phyloP scores from a whole-genome alignment of 1,139 yeast genomes.

The Geotrichum candidum region DNA sequence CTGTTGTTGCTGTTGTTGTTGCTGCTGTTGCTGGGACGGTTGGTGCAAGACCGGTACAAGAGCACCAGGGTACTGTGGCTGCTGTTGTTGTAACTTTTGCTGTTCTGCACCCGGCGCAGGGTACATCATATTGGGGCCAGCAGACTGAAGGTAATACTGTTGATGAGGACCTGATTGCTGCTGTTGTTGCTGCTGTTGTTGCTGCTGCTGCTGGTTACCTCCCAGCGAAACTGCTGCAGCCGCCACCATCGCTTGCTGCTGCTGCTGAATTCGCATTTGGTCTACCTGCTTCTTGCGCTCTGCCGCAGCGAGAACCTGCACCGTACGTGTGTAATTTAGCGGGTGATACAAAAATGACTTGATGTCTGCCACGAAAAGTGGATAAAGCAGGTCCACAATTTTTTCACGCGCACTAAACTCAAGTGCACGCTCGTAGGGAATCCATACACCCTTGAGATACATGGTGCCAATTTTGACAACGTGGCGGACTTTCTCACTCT shows the following conservation, averaged over 20 bases:
- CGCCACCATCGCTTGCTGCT: slow-evolving; percentile 20
- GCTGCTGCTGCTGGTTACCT: slow-evolving; percentile 1
- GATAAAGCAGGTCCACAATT: slow-evolving; percentile 78
- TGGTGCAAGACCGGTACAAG: slow-evolving; percentile 2
- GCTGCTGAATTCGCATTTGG: slow-evolving; percentile 21
- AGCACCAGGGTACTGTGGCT: slow-evolving; percentile 9
- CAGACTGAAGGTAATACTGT: background rate
- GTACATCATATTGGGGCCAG: background rate
- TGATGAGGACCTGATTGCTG: background rate
- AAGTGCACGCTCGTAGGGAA: slow-evolving; percentile 87
- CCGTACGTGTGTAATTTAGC: slow-evolving; percentile 33
- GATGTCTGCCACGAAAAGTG: slow-evolving; percentile 74
- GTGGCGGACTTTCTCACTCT: slow-evolving; percentile 80
- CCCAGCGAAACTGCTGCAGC: background rate
- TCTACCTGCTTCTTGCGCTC: slow-evolving; percentile 30
- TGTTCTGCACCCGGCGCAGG: slow-evolving; percentile 10
- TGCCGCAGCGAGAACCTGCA: slow-evolving; percentile 37
- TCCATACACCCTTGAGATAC: slow-evolving; percentile 98
- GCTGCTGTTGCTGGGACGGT: slow-evolving; percentile 8
- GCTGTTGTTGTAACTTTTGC: slow-evolving; percentile 10
- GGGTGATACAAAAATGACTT: slow-evolving; percentile 31
- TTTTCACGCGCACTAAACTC: slow-evolving; percentile 88
- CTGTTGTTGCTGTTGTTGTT: background rate
- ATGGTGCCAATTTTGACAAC: slow-evolving; percentile 94
- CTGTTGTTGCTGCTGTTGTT: background rate